Evolutionary conservation across 2,329 filamentous ascomycete genomes (phyloP).

Genomic region (Fonsecaea nubica): DNA sequence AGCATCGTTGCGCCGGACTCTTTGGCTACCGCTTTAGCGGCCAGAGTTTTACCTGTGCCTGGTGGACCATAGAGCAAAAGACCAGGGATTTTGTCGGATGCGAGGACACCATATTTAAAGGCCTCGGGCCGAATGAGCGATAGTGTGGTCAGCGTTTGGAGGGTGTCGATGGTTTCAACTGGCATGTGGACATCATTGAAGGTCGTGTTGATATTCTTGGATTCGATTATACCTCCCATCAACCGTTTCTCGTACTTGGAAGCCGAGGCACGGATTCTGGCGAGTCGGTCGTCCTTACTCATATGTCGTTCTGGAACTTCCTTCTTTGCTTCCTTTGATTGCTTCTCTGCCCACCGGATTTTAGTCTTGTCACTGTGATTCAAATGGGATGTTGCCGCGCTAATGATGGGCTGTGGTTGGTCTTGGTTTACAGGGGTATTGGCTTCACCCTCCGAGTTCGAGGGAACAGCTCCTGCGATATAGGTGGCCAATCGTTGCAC

Average conservation of each 20-base stretch:
- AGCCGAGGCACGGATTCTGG: conserved; percentile 62
- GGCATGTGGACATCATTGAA: conserved; percentile 88
- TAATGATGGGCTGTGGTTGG: conserved; percentile 41
- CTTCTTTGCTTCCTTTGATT: conserved; percentile 24
- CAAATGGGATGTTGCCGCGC: conserved; percentile 47
- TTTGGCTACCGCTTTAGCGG: conserved; percentile 70
- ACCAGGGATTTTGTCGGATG: conserved; percentile 88
- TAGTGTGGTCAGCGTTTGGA: conserved; percentile 87
- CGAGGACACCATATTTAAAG: conserved; percentile 94
- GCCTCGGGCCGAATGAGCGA: conserved; percentile 87
- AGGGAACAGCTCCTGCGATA: conserved; percentile 48
- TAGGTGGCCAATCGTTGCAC: conserved; percentile 66
- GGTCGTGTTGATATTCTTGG: conserved; percentile 80
- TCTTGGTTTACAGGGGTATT: conserved; percentile 42
- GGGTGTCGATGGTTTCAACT: conserved; percentile 79
- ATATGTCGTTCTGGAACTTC: conserved; percentile 38
- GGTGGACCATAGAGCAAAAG: conserved; percentile 87
- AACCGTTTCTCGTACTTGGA: conserved; percentile 84
- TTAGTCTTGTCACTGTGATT: conserved; percentile 56
- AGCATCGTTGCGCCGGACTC: conserved; percentile 73
- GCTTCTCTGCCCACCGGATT: conserved; percentile 47
- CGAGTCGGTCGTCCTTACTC: conserved; percentile 50
- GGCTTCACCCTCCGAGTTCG: conserved; percentile 41
- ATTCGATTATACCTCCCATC: conserved; percentile 79
- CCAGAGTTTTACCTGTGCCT: conserved; percentile 67